Percentiles rank a stretch among this genome's conserved stretches.
Evolutionary conservation across 2,329 filamentous ascomycete genomes (phyloP).

Genomic region (Colletotrichum karsti): DNA sequence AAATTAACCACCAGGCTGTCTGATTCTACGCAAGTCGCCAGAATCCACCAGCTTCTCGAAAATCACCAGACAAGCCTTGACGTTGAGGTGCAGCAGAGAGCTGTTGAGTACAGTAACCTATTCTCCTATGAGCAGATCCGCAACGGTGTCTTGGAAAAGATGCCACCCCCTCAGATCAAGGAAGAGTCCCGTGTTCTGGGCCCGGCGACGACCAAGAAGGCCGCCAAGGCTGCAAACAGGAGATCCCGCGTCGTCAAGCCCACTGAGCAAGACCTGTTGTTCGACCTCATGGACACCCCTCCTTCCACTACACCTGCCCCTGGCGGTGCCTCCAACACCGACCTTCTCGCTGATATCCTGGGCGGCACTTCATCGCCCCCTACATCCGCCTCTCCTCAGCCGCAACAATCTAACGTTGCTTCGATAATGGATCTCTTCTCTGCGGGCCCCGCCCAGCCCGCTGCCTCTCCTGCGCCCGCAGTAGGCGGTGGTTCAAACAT

Average conservation of each 20-base stretch:
- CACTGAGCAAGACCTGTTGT: conserved; percentile 88
- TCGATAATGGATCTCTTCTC: conserved; percentile 93
- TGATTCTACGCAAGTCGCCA: conserved; percentile 86
- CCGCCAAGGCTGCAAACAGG: conserved; percentile 74
- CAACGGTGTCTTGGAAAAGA: conserved; percentile 91
- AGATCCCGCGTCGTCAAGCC: conserved; percentile 82
- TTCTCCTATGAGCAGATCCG: conserved; percentile 90
- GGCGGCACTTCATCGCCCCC: conserved; percentile 70
- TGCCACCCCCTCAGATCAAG: conserved; percentile 96
- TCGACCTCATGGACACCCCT: conserved; percentile 89
- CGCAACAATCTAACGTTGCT: conserved; percentile 65
- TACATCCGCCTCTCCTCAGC: conserved; percentile 55
- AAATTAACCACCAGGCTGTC: conserved; percentile 91
- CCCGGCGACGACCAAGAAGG: conserved; percentile 70
- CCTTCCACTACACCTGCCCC: conserved; percentile 57
- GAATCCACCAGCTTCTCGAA: conserved; percentile 81
- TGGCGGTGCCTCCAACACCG: conserved; percentile 75
- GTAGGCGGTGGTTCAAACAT: conserved; percentile 42
- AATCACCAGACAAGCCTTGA: conserved; percentile 87
- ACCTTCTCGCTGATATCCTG: conserved; percentile 91
- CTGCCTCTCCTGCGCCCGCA: conserved; percentile 44
- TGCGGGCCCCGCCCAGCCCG: conserved; percentile 35
- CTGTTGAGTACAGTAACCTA: conserved; percentile 95
- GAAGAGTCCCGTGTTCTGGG: conserved; percentile 93
- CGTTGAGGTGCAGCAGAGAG: conserved; percentile 94